These are phyloP conservation scores for Parachlorella kessleri DNA, from an alignment of 139 green algal species.

Conservation along the genomic window DNA sequence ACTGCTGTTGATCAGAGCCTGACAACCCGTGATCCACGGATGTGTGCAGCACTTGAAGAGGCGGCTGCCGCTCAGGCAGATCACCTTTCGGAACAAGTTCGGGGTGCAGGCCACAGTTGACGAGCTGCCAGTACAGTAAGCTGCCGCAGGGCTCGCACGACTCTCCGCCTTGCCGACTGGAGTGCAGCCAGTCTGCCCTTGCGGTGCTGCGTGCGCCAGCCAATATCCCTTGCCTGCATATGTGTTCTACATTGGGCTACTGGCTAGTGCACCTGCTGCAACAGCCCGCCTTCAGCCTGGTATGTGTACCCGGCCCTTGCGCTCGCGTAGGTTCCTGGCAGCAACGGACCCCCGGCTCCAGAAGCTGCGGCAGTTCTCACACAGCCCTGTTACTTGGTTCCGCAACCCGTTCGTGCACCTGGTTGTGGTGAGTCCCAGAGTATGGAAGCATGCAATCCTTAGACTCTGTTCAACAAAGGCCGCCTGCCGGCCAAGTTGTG, in stretches of 20 bases:
- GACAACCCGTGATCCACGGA: no score
- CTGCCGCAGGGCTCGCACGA: no score
- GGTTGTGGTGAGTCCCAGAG: conserved; percentile 27
- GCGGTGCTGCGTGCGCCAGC: no score
- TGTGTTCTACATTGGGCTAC: no score
- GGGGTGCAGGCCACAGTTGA: conserved; percentile 51
- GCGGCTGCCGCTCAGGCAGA: conserved; percentile 56
- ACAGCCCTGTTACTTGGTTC: conserved; percentile 80
- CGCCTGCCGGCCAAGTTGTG: no score
- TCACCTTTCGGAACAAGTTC: conserved; percentile 74
- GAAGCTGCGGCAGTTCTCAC: conserved; percentile 57
- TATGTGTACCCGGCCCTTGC: neutral
- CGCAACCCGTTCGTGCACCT: conserved; percentile 72
- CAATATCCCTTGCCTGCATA: no score
- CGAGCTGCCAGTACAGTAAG: conserved; percentile 64
- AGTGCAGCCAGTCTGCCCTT: no score
- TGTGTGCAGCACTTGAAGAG: conserved; percentile 66
- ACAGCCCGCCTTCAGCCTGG: neutral
- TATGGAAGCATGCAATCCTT: no score
- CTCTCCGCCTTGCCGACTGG: no score
- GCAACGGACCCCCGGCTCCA: conserved; percentile 53
- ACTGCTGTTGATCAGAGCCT: no score
- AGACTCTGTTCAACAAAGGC: no score
- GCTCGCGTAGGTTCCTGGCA: conserved; percentile 58
- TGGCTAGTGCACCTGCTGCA: neutral